Evolutionary conservation across 2,329 filamentous ascomycete species (phyloP).

Genomic region (Colletotrichum eremochloae): DNA sequence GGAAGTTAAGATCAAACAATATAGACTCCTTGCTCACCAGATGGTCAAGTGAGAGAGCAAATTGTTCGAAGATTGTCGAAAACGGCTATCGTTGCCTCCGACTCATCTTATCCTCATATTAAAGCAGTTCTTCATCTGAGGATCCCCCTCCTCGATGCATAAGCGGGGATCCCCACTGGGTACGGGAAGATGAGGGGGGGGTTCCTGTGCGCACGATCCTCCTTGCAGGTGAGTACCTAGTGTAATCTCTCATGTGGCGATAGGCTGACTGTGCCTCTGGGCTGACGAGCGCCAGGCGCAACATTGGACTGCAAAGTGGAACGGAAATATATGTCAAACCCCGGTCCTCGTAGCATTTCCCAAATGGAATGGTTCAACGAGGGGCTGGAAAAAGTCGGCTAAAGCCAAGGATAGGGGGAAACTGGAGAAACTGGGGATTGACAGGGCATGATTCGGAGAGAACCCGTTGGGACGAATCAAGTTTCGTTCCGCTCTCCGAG

Average conservation of each 20-base stretch:
- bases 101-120: too few species aligned
- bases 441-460: conserved; percentile 20
- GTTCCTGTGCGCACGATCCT: conserved; percentile 46
- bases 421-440: neutral
- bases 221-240: conserved; percentile 44
- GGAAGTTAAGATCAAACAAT: too few species aligned
- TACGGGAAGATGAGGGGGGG: conserved; percentile 46
- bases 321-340: conserved; percentile 49
- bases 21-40: too few species aligned
- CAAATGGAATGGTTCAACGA: conserved; percentile 46
- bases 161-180: conserved; percentile 47
- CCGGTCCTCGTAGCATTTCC: conserved; percentile 46
- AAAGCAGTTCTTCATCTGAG: too few species aligned
- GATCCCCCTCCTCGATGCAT: conserved; percentile 46
- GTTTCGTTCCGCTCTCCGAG: conserved; percentile 26
- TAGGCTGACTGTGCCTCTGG: conserved; percentile 19
- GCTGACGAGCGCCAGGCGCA: conserved; percentile 36
- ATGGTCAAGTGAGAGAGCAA: too few species aligned
- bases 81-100: too few species aligned
- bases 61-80: too few species aligned
- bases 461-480: conserved; percentile 24
- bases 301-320: conserved; percentile 39
- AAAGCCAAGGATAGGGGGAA: neutral
- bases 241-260: conserved; percentile 15
- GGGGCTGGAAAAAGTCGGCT: conserved; percentile 45